Evolutionary conservation across 2,329 filamentous ascomycete genomes (phyloP).

Genomic region (Diaporthe vexans): DNA sequence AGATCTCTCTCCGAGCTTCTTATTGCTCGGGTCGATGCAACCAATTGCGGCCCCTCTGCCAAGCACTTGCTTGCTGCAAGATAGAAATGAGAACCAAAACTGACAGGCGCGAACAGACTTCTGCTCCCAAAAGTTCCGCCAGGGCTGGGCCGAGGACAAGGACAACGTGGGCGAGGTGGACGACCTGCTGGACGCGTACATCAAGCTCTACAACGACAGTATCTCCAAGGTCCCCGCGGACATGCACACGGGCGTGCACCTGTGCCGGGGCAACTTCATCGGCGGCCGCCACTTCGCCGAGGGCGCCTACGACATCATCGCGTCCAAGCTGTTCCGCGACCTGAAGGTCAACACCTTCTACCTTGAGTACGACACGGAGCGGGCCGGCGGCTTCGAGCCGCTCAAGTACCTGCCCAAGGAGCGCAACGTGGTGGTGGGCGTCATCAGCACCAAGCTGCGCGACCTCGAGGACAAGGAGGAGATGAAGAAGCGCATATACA

Average conservation of each 20-base stretch:
- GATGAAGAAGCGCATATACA: slow-evolving; percentile 70
- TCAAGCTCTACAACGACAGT: slow-evolving; percentile 81
- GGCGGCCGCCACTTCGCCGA: slow-evolving; percentile 76
- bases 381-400: slow-evolving; percentile 76
- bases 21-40: background rate
- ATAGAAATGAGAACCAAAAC: background rate
- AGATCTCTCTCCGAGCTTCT: background rate
- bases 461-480: slow-evolving; percentile 74
- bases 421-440: slow-evolving; percentile 75
- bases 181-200: slow-evolving; percentile 81
- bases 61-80: background rate
- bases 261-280: slow-evolving; percentile 79
- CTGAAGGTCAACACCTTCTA: slow-evolving; percentile 77
- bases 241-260: slow-evolving; percentile 82
- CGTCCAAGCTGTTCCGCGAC: slow-evolving; percentile 74
- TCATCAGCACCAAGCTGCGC: slow-evolving; percentile 74
- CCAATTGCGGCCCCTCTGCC: background rate
- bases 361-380: slow-evolving; percentile 77
- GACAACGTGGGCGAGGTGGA: slow-evolving; percentile 78
- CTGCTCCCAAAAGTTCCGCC: slow-evolving; percentile 79
- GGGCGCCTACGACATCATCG: slow-evolving; percentile 77
- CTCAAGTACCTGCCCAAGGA: slow-evolving; percentile 71
- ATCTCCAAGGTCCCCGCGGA: slow-evolving; percentile 74
- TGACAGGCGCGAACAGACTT: slow-evolving; percentile 66
- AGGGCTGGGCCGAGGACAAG: slow-evolving; percentile 76